Percentiles rank a stretch among this genome's conserved stretches.
These are phyloP conservation scores for Limonium bicolor DNA, from an alignment of 148 eudicot species.

Conservation along the genomic window DNA sequence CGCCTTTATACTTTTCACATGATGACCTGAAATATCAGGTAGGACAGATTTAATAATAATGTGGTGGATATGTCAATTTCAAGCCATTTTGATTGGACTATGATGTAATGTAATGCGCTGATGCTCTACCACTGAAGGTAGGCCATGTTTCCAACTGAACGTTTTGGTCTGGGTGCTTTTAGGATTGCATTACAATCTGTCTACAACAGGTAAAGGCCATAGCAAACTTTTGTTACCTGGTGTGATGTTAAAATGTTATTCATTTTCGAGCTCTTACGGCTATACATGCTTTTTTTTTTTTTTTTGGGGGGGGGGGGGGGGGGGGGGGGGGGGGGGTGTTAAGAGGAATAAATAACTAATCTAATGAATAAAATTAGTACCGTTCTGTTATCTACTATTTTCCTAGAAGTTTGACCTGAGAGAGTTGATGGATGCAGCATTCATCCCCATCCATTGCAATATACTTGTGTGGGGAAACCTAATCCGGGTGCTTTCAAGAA, in stretches of 20 bases:
- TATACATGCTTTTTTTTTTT: no score
- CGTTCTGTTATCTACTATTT: no score
- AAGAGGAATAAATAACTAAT: no score
- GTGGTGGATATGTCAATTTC: background rate
- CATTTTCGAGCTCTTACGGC: no score
- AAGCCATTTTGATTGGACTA: background rate
- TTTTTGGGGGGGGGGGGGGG: no score
- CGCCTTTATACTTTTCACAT: constrained; percentile 64
- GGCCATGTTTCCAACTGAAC: constrained; percentile 77
- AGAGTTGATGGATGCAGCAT: no score
- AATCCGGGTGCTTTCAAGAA: constrained; percentile 61
- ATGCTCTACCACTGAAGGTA: constrained; percentile 25
- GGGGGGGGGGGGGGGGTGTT: no score
- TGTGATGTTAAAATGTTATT: constrained; percentile 2
- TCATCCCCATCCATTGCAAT: constrained; percentile 58
- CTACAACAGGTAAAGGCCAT: constrained; percentile 51
- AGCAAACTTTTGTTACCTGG: background rate
- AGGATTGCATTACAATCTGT: constrained; percentile 74
- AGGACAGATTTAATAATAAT: background rate
- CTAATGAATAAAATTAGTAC: no score
- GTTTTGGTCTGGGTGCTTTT: constrained; percentile 93
- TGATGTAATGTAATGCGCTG: constrained; percentile 12
- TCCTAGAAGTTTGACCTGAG: no score
- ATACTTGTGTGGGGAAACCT: constrained; percentile 82
- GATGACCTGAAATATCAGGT: constrained; percentile 95